phyloP scores from a whole-genome alignment of 2,329 filamentous ascomycete genomes.

The Colletotrichum phormii region DNA sequence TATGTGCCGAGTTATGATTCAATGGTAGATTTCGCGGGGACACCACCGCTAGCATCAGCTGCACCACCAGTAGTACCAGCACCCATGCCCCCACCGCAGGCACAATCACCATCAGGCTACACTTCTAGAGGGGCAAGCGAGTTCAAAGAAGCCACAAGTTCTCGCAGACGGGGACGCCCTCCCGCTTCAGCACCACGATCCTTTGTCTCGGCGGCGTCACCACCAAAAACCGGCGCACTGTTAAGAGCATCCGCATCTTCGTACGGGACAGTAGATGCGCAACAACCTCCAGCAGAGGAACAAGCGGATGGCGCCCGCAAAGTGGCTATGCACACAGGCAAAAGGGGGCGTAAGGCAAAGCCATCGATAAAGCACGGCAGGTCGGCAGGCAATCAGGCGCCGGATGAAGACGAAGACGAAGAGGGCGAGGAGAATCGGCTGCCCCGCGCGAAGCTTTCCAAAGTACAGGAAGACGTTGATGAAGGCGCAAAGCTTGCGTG shows the following conservation, averaged over 20 bases:
- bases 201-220: not conserved
- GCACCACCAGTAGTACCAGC: not conserved
- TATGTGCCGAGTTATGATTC: not conserved
- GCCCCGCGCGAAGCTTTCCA: constrained; percentile 18
- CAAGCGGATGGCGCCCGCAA: too few relatives aligned
- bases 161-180: not conserved
- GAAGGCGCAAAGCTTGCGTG: constrained; percentile 45
- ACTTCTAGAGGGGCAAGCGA: not conserved
- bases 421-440: not conserved
- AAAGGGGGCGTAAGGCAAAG: not conserved
- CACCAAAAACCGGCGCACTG: too few relatives aligned
- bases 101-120: not conserved
- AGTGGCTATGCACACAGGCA: not conserved
- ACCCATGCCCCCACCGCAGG: not conserved
- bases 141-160: not conserved
- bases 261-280: not conserved
- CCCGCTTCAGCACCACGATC: too few relatives aligned
- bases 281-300: not conserved
- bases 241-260: not conserved
- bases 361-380: constrained; percentile 1
- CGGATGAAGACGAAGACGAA: not conserved
- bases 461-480: constrained; percentile 15
- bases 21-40: not conserved
- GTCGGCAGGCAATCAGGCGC: not conserved
- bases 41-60: too few relatives aligned